Conservation (phyloP, 441 rosid genomes). For the Pelargonium australe region DNA sequence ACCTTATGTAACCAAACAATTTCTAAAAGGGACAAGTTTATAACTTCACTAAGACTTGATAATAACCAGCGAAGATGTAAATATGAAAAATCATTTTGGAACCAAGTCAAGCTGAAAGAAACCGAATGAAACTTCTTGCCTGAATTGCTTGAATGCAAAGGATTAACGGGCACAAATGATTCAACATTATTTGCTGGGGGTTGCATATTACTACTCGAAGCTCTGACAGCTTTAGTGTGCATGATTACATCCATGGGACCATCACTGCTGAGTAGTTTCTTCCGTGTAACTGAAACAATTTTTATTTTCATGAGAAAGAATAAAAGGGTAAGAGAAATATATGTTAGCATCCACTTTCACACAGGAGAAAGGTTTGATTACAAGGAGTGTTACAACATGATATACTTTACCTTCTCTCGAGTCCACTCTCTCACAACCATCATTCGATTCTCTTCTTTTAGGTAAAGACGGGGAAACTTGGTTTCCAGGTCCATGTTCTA, state of each 20-base stretch:
- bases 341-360: not conserved
- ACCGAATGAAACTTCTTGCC: not conserved
- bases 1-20: not conserved
- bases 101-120: not conserved
- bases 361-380: not conserved
- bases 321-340: not conserved
- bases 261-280: not conserved
- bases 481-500: not conserved
- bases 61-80: not conserved
- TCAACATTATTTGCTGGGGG: not conserved
- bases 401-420: not conserved
- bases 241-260: not conserved
- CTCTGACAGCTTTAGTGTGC: not conserved
- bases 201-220: not conserved
- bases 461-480: not conserved
- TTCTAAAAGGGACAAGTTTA: not conserved
- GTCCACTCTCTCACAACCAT: conserved; percentile 1
- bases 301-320: not conserved
- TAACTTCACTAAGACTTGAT: not conserved
- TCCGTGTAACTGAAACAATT: not conserved
- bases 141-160: not conserved
- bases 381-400: not conserved
- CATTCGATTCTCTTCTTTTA: not conserved
- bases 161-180: not conserved
- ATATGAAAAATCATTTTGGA: not conserved